These are phyloP conservation scores for Auricularia sp. DNA, from an alignment of 768 basidiomycete genomes.

Conservation along the genomic window DNA sequence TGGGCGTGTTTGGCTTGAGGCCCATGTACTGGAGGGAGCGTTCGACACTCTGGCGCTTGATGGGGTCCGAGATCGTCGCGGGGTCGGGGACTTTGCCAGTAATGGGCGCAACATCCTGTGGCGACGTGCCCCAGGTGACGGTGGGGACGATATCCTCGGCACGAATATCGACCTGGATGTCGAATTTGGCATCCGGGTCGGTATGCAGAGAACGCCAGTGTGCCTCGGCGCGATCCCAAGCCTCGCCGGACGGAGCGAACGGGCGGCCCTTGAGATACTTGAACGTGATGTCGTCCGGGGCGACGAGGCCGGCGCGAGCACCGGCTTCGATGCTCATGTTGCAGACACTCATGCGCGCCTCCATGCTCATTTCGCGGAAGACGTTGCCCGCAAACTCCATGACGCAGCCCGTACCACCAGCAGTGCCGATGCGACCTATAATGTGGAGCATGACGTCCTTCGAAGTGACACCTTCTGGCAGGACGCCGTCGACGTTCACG, in stretches of 20 bases:
- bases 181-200: constrained; percentile 78
- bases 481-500: constrained; percentile 74
- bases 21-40: constrained; percentile 84
- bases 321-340: constrained; percentile 96
- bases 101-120: constrained; percentile 80
- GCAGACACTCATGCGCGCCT: constrained; percentile 83
- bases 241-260: constrained; percentile 62
- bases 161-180: constrained; percentile 67
- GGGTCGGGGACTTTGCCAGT: constrained; percentile 76
- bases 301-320: constrained; percentile 87
- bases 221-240: constrained; percentile 76
- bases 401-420: constrained; percentile 83
- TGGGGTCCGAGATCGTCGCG: constrained; percentile 48
- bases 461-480: constrained; percentile 72
- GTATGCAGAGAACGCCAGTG: constrained; percentile 77
- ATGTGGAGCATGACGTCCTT: constrained; percentile 89
- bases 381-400: constrained; percentile 90
- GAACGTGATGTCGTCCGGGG: constrained; percentile 82
- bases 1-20: constrained; percentile 61
- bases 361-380: constrained; percentile 78
- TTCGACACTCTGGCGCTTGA: constrained; percentile 58
- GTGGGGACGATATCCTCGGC: constrained; percentile 85
- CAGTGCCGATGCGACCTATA: constrained; percentile 87
- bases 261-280: constrained; percentile 74
- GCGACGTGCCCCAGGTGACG: constrained; percentile 88